phyloP scores from a whole-genome alignment of 192 early-diverging fungal genomes.

The Coemansia sp. region DNA sequence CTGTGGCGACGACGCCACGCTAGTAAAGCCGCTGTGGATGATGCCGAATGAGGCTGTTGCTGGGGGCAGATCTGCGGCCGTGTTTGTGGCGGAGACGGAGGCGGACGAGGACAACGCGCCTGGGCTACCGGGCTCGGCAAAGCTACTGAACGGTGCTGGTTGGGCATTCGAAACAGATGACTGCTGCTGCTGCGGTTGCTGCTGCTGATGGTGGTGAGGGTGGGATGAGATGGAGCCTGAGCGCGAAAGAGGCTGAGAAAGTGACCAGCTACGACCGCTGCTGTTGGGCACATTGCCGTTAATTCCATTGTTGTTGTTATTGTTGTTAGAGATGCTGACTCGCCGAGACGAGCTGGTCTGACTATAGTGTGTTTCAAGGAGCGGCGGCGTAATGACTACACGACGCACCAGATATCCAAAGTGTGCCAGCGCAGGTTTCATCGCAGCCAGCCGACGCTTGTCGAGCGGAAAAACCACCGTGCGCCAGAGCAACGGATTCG shows the following conservation, averaged over 20 bases:
- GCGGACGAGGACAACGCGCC: constrained; percentile 2
- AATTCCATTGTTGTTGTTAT: neutral
- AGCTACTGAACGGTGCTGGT: neutral
- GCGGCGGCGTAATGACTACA: constrained; percentile 49
- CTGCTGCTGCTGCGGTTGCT: constrained; percentile 24
- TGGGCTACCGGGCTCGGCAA: constrained; percentile 2
- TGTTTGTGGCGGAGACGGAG: constrained; percentile 4
- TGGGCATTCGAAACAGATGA: neutral
- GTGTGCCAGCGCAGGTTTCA: constrained; percentile 41
- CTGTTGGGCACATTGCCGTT: neutral
- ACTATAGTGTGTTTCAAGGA: constrained; percentile 28
- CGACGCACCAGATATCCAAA: constrained; percentile 46
- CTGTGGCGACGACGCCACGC: constrained; percentile 25
- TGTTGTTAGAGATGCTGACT: constrained; percentile 35
- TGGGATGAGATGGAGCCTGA: constrained; percentile 28
- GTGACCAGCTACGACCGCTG: constrained; percentile 33
- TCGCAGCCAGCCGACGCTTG: constrained; percentile 48
- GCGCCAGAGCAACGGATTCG: constrained; percentile 51
- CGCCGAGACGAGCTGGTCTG: constrained; percentile 35
- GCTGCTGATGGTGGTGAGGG: constrained; percentile 7
- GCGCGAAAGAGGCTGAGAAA: constrained; percentile 42
- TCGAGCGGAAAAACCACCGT: constrained; percentile 53
- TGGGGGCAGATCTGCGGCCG: constrained; percentile 3
- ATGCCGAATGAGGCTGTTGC: constrained; percentile 3
- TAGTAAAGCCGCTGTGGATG: constrained; percentile 30